Percentiles rank a stretch among this genome's conserved stretches.
These are phyloP conservation scores for Solanum gandarillasii DNA, from an alignment of 257 asterid species.

Conservation along the genomic window DNA sequence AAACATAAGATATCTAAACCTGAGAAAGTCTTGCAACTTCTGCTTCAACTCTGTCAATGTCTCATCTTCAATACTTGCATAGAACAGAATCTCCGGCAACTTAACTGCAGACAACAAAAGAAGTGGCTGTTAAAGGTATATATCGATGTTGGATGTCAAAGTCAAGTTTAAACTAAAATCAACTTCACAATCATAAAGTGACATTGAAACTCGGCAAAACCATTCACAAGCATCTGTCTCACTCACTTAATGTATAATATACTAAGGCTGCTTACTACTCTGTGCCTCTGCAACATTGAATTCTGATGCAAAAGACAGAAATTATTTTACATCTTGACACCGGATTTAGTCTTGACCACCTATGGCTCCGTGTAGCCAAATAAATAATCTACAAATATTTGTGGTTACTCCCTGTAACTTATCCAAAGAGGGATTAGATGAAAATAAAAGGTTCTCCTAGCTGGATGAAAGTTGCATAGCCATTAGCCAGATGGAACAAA, in stretches of 20 bases:
- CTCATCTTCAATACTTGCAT: constrained; percentile 31
- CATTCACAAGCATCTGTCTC: neutral
- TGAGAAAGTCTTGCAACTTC: constrained; percentile 40
- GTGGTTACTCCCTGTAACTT: neutral
- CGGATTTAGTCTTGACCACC: neutral
- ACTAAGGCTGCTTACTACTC: neutral
- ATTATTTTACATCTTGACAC: neutral
- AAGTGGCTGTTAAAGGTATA: neutral
- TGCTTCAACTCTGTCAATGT: constrained; percentile 37
- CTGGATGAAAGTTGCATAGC: neutral
- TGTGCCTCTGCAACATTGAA: neutral
- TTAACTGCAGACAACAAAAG: constrained; percentile 41
- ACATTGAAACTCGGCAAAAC: neutral
- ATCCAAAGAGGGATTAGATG: neutral
- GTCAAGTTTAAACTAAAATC: neutral
- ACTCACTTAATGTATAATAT: neutral
- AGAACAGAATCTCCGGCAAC: constrained; percentile 50
- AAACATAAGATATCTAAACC: constrained; percentile 20
- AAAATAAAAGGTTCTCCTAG: neutral
- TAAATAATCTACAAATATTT: neutral
- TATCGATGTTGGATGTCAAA: neutral
- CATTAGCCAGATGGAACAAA: neutral
- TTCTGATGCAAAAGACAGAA: neutral
- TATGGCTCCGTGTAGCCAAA: neutral
- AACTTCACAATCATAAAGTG: neutral